Evolutionary conservation across 768 basidiomycete genomes (phyloP).

Genomic region (Tricholoma sp.): DNA sequence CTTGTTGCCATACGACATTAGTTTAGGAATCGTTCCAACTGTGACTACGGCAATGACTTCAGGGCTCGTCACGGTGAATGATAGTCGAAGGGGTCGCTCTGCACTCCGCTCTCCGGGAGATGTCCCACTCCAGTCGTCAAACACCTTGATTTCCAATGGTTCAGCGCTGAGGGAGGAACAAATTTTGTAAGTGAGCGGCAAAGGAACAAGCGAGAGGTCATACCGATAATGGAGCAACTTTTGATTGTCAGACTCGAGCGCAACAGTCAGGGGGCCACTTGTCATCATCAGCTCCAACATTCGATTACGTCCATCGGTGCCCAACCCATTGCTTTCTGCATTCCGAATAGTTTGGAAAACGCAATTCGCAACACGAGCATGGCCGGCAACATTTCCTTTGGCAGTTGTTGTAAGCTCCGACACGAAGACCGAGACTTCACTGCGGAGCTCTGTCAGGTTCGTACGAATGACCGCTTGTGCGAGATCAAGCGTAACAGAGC

Average conservation of each 20-base stretch:
- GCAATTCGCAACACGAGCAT: constrained; percentile 60
- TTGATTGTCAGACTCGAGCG: constrained; percentile 74
- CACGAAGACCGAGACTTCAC: constrained; percentile 64
- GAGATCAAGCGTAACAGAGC: constrained; percentile 60
- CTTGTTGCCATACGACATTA: constrained; percentile 69
- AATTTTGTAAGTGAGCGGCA: background rate
- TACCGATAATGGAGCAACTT: constrained; percentile 73
- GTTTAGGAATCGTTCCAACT: constrained; percentile 70
- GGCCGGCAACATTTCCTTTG: constrained; percentile 67
- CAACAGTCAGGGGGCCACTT: constrained; percentile 60
- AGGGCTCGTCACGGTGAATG: constrained; percentile 70
- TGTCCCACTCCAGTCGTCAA: constrained; percentile 74
- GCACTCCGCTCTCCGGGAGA: constrained; percentile 33
- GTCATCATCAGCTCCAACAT: constrained; percentile 75
- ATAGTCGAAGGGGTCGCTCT: constrained; percentile 55
- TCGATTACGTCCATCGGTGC: constrained; percentile 33
- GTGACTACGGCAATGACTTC: constrained; percentile 64
- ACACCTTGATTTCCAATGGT: constrained; percentile 67
- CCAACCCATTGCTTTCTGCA: constrained; percentile 33
- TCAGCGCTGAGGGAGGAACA: constrained; percentile 50
- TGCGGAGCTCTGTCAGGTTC: constrained; percentile 51
- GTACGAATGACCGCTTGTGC: constrained; percentile 60
- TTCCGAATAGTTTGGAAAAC: constrained; percentile 71
- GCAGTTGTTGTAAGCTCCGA: constrained; percentile 63
- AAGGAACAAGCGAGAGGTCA: constrained; percentile 17